Percentiles rank a stretch among this genome's conserved stretches.
These are phyloP conservation scores for Suhomyces bolitotheri DNA, from an alignment of 1,139 yeast species.

Conservation along the genomic window DNA sequence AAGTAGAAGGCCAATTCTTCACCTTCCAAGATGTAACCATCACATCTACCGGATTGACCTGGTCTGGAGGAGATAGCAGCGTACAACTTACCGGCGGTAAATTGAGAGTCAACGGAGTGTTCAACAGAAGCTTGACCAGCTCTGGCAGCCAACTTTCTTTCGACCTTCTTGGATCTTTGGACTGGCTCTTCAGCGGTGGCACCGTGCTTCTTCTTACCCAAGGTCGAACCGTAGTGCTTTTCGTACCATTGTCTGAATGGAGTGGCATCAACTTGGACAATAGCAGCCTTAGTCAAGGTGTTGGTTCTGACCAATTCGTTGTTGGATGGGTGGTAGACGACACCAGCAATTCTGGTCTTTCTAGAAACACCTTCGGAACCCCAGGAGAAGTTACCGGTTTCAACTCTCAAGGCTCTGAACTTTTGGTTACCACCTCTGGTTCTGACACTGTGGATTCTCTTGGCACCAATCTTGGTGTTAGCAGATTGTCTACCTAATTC, in stretches of 20 bases:
- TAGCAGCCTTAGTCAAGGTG: slow-evolving; percentile 98
- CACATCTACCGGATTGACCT: slow-evolving; percentile 99
- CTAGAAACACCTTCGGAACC: slow-evolving; percentile 98
- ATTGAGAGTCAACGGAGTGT: slow-evolving; percentile 90
- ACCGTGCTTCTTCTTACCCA: slow-evolving; percentile 74
- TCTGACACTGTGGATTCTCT: slow-evolving; percentile 99
- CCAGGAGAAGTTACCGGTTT: slow-evolving; percentile 99
- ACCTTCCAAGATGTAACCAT: slow-evolving; percentile 99
- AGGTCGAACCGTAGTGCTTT: slow-evolving; percentile 92
- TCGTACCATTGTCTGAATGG: slow-evolving; percentile 99
- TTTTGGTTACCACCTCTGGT: slow-evolving; percentile 99
- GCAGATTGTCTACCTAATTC: slow-evolving; percentile 99
- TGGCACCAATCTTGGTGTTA: slow-evolving; percentile 98
- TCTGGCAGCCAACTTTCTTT: slow-evolving; percentile 92
- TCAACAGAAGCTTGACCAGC: slow-evolving; percentile 82
- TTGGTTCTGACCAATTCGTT: slow-evolving; percentile 99
- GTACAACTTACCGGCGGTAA: slow-evolving; percentile 98
- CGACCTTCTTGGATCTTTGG: slow-evolving; percentile 76
- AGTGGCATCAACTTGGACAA: slow-evolving; percentile 99
- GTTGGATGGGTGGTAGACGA: slow-evolving; percentile 99
- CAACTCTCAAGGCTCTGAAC: slow-evolving; percentile 99
- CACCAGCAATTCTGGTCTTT: slow-evolving; percentile 98
- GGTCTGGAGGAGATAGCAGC: slow-evolving; percentile 99
- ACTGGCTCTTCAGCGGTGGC: slow-evolving; percentile 49
- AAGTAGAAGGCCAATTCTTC: slow-evolving; percentile 99